Evolutionary conservation across 2,329 filamentous ascomycete genomes (phyloP).

Genomic region (Fusarium vanettenii): DNA sequence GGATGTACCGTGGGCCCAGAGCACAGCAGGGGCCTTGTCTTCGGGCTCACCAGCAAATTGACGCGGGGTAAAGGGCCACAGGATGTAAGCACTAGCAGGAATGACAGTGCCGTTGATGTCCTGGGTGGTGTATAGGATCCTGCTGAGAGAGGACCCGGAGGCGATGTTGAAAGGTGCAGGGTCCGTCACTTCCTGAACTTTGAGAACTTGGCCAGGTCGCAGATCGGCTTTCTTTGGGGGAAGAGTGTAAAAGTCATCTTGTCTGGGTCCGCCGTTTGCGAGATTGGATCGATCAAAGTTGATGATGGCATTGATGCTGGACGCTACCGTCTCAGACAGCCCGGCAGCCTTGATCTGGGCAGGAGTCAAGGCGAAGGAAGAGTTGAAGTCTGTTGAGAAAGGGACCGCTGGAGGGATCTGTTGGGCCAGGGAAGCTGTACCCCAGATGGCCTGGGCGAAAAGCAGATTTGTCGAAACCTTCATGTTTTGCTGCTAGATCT

Average conservation of each 20-base stretch:
- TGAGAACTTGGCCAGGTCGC: constrained; percentile 17
- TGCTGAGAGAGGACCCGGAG: background rate
- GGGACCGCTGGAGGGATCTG: background rate
- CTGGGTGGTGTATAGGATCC: constrained; percentile 19
- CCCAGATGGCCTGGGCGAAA: background rate
- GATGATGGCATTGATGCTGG: constrained; percentile 17
- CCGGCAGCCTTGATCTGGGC: constrained; percentile 10
- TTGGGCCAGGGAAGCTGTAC: background rate
- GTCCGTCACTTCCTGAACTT: constrained; percentile 27
- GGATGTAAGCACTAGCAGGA: constrained; percentile 13
- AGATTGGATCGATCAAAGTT: constrained; percentile 25
- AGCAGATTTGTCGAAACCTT: background rate
- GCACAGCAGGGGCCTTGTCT: constrained; percentile 42
- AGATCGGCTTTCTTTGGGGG: background rate
- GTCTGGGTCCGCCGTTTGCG: constrained; percentile 24
- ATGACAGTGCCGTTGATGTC: constrained; percentile 26
- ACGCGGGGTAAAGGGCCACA: constrained; percentile 21
- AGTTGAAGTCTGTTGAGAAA: constrained; percentile 24
- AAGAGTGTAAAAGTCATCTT: constrained; percentile 34
- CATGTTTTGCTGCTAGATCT: background rate
- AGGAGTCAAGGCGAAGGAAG: constrained; percentile 13
- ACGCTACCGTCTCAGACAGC: background rate
- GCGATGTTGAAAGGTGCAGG: constrained; percentile 4
- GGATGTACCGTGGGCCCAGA: constrained; percentile 59
- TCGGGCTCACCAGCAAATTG: background rate